Evolutionary conservation across 1,139 yeast species (phyloP).

Genomic region (Meyerozyma smithsonii): DNA sequence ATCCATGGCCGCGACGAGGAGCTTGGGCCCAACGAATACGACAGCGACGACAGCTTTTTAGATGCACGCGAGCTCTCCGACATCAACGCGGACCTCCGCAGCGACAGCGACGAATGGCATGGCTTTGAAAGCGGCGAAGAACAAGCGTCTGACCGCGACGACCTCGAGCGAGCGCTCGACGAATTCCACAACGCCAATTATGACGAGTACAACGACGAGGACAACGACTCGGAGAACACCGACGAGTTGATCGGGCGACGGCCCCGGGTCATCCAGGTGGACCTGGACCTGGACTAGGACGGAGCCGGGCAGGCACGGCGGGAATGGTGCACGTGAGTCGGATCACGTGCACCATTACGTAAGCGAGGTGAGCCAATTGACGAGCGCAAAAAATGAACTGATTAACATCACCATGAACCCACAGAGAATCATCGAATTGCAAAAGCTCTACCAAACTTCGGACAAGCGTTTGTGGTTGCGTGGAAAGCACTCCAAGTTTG

Average conservation of each 20-base stretch:
- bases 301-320: not conserved
- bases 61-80: conserved; percentile 16
- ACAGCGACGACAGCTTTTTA: conserved; percentile 21
- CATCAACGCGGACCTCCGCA: conserved; percentile 9
- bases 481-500: conserved; percentile 67
- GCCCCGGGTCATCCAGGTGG: conserved; percentile 7
- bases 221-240: conserved; percentile 9
- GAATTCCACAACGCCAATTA: conserved; percentile 12
- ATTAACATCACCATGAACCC: conserved; percentile 38
- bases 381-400: conserved; percentile 4
- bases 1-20: conserved; percentile 6
- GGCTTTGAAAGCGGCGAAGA: conserved; percentile 10
- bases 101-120: conserved; percentile 10
- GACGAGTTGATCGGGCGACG: conserved; percentile 12
- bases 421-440: conserved; percentile 69
- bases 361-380: conserved; percentile 5
- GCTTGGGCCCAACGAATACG: conserved; percentile 11
- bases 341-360: conserved; percentile 3
- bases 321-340: not conserved
- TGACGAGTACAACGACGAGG: conserved; percentile 6
- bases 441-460: conserved; percentile 69
- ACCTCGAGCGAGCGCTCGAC: conserved; percentile 8
- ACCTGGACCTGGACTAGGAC: conserved; percentile 1
- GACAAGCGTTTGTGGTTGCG: conserved; percentile 73
- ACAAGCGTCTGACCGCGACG: conserved; percentile 1